Evolutionary conservation across 768 basidiomycete species (phyloP), one percentile per base, ranked within the genome.

Genomic region (Mycena belliarum): DNA sequence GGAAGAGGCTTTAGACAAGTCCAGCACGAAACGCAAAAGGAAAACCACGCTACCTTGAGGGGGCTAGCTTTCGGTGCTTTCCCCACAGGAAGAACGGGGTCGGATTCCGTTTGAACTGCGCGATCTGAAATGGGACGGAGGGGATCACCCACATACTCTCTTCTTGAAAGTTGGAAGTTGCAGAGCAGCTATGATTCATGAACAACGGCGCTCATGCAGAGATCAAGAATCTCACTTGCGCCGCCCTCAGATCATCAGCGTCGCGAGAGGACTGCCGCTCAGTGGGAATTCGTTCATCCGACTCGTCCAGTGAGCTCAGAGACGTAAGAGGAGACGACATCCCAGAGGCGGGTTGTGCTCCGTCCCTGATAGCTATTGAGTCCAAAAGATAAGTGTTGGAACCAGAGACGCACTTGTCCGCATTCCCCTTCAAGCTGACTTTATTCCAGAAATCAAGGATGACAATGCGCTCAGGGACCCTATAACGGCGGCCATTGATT

Each of bases 371-470:
- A 16, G 26, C 51, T 25, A 52, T 37, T 46, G 29, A 40, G 37
- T 4, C 38, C 49, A 35, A 10, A 46, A 20, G 25, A 26, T 42
- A 35, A 9, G 25, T 35, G 28, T 52, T 23, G 28, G 6, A 24
- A 56, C 41, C 33, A 23, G 44, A 32, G 52, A 73, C 76, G 64
- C 62, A 84, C 85, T 71, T 75, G 25, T 70, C 75, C 33, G 69
- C 72, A 59, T 73, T 73, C 28, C 67, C 72, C 56, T 79, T 80
- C 52, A 75, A 72, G 63, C 73, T 82, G 56, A 91, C 77, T 70
- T 90, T 95, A 55, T 85, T 87, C 95, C 96, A 98, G 68, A 99
- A 99, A 71, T 99, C 96, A 46, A 99, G 82, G 44, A 91, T 82
- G 63, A 99, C 90, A 47, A 95, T 82, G 57, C 86, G 83, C 70